Evolutionary conservation across 2,329 filamentous ascomycete genomes (phyloP).

Genomic region (Aspergillus phoenicis): DNA sequence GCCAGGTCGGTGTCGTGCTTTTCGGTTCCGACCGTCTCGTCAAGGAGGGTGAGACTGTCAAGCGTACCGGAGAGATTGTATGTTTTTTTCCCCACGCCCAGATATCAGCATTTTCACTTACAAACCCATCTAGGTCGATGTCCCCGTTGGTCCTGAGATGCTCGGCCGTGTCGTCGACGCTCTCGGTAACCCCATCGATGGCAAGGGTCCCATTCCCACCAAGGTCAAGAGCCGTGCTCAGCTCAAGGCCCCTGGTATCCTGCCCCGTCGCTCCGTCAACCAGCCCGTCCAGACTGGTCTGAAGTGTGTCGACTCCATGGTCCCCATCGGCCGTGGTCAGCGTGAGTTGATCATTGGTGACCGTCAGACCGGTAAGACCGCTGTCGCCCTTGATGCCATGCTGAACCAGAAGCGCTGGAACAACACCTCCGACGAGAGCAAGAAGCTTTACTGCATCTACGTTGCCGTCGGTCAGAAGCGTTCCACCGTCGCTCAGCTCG

Average conservation of each 20-base stretch:
- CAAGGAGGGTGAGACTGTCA: slow-evolving; percentile 99
- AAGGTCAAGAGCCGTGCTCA: slow-evolving; percentile 92
- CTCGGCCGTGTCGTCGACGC: slow-evolving; percentile 98
- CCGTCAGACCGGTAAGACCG: slow-evolving; percentile 99
- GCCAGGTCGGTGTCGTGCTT: slow-evolving; percentile 99
- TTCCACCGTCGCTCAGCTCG: slow-evolving; percentile 97
- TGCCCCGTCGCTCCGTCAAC: slow-evolving; percentile 95
- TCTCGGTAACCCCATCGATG: slow-evolving; percentile 98
- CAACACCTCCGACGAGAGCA: slow-evolving; percentile 82
- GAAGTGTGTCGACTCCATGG: slow-evolving; percentile 99
- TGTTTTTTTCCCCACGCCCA: slow-evolving; percentile 46
- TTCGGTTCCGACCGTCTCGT: slow-evolving; percentile 99
- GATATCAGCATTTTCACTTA: slow-evolving; percentile 16
- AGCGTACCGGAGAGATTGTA: slow-evolving; percentile 99
- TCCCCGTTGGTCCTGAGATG: slow-evolving; percentile 88
- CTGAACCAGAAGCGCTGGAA: slow-evolving; percentile 99
- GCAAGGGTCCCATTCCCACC: slow-evolving; percentile 95
- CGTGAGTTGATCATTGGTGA: slow-evolving; percentile 99
- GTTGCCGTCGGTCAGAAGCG: slow-evolving; percentile 99
- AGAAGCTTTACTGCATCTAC: slow-evolving; percentile 99
- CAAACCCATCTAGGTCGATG: slow-evolving; percentile 71
- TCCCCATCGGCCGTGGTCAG: slow-evolving; percentile 99
- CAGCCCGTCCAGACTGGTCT: slow-evolving; percentile 99
- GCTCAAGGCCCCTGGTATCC: slow-evolving; percentile 98
- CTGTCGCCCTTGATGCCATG: slow-evolving; percentile 95